A percentile compares a stretch with the other conserved stretches of the same genome.
Conservation (phyloP, 768 basidiomycete species). For the Mrakia blollopis region DNA sequence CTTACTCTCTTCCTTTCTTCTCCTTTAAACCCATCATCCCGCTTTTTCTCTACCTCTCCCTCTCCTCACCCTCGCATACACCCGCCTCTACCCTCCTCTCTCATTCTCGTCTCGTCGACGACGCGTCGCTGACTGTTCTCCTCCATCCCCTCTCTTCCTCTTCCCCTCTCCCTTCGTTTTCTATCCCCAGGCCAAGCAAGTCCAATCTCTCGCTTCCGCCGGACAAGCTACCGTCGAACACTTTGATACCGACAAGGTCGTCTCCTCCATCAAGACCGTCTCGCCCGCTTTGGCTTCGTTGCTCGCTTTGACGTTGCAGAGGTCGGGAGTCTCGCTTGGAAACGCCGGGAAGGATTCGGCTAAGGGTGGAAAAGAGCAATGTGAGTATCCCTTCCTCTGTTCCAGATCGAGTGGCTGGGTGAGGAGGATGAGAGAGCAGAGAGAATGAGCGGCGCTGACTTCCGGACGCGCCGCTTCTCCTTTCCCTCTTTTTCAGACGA, state of each 20-base stretch:
- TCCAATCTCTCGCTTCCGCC: background rate
- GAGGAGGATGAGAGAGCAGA: too few relatives aligned
- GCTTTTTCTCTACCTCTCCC: too few relatives aligned
- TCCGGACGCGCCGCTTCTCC: background rate
- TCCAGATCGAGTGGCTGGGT: background rate
- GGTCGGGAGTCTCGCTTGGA: conserved; percentile 24
- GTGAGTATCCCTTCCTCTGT: background rate
- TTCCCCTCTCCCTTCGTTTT: background rate
- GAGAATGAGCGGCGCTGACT: too few relatives aligned
- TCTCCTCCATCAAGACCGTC: conserved; percentile 24
- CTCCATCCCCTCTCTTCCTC: background rate
- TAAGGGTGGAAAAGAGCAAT: conserved; percentile 28
- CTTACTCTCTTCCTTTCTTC: background rate
- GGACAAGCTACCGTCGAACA: conserved; percentile 6
- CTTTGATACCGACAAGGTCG: conserved; percentile 29
- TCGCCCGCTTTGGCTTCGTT: conserved; percentile 24
- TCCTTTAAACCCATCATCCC: background rate
- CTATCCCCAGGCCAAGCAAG: conserved; percentile 9
- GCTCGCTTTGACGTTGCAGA: conserved; percentile 5
- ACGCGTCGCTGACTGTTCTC: too few relatives aligned
- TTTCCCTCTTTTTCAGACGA: background rate
- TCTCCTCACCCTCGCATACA: background rate
- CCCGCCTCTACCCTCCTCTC: background rate
- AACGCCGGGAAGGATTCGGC: conserved; percentile 12
- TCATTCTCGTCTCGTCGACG: too few relatives aligned